A percentile compares a stretch with the other conserved stretches of the same genome.
These are phyloP conservation scores for Mayamaea pseudoterrestris DNA, from an alignment of 108 stramenopile species.

Conservation along the genomic window DNA sequence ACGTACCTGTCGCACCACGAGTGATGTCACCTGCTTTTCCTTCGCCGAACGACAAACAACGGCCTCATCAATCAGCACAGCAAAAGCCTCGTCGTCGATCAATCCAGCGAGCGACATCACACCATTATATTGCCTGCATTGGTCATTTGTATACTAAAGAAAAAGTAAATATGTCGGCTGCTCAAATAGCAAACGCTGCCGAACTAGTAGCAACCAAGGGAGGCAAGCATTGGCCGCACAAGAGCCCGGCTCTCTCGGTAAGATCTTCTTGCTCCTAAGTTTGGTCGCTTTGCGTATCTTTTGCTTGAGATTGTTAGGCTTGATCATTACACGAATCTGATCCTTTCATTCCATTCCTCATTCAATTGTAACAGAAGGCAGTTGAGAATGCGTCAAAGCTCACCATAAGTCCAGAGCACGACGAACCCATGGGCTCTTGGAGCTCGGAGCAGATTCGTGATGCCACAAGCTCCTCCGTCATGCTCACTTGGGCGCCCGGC, in stretches of 20 bases:
- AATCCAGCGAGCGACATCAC: too few relatives aligned
- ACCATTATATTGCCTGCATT: too few relatives aligned
- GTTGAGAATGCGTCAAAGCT: slow-evolving; percentile 14
- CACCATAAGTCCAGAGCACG: slow-evolving; percentile 11
- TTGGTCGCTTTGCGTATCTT: not conserved
- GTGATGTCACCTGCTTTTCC: too few relatives aligned
- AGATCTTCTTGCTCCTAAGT: not conserved
- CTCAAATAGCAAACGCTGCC: slow-evolving; percentile 1
- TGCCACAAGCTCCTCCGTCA: slow-evolving; percentile 10
- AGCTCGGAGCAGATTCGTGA: slow-evolving; percentile 19
- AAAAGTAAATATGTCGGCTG: slow-evolving; percentile 7
- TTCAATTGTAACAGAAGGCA: slow-evolving; percentile 5
- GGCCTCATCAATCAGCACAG: too few relatives aligned
- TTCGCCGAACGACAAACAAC: too few relatives aligned
- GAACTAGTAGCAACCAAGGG: slow-evolving; percentile 8
- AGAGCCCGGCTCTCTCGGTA: slow-evolving; percentile 20
- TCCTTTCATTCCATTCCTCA: not conserved
- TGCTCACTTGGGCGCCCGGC: slow-evolving; percentile 36
- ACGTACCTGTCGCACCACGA: too few relatives aligned
- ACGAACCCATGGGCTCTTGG: slow-evolving; percentile 24
- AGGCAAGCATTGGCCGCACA: slow-evolving; percentile 16
- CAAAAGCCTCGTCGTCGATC: too few relatives aligned
- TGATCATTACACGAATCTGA: not conserved
- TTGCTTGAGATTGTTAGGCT: not conserved
- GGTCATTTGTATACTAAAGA: too few relatives aligned